Percentiles rank a stretch among this genome's conserved stretches.
Conservation (phyloP, 192 early-diverging fungal species). For the Geranomyces variabilis region DNA sequence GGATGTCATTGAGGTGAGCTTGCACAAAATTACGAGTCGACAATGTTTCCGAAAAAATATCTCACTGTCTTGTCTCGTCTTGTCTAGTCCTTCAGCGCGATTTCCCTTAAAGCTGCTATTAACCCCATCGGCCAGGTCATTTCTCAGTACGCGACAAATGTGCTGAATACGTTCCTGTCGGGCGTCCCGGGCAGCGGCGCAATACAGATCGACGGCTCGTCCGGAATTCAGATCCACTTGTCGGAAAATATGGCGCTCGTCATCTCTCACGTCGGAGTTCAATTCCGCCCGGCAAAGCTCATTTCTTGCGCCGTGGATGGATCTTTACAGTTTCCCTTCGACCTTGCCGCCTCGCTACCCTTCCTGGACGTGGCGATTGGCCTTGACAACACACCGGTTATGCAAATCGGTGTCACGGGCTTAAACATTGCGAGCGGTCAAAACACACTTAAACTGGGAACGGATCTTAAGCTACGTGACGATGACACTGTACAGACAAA, state of each 20-base stretch:
- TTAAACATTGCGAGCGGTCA: conserved; percentile 12
- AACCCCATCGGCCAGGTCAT: conserved; percentile 1
- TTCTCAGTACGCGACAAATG: not conserved
- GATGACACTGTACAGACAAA: conserved; percentile 16
- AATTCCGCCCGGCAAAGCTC: conserved; percentile 6
- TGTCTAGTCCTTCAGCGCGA: not conserved
- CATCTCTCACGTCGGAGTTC: not conserved
- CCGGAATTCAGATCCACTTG: not conserved
- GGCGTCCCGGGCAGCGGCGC: conserved; percentile 3
- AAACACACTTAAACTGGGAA: conserved; percentile 14
- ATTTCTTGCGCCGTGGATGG: conserved; percentile 21
- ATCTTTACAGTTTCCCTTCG: conserved; percentile 20
- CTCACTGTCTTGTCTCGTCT: no score
- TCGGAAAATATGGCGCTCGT: not conserved
- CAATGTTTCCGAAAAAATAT: no score
- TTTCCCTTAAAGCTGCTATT: not conserved
- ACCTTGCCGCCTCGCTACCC: conserved; percentile 15
- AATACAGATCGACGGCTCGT: not conserved
- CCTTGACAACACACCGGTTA: conserved; percentile 21
- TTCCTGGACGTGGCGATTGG: conserved; percentile 17
- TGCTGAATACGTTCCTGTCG: not conserved
- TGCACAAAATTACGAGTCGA: not conserved
- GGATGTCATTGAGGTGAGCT: conserved; percentile 13
- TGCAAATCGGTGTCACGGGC: conserved; percentile 14
- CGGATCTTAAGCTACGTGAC: conserved; percentile 12